These are phyloP conservation scores for Phytopythium chamaehyphon DNA, from an alignment of 352 stramenopile species.

Conservation along the genomic window DNA sequence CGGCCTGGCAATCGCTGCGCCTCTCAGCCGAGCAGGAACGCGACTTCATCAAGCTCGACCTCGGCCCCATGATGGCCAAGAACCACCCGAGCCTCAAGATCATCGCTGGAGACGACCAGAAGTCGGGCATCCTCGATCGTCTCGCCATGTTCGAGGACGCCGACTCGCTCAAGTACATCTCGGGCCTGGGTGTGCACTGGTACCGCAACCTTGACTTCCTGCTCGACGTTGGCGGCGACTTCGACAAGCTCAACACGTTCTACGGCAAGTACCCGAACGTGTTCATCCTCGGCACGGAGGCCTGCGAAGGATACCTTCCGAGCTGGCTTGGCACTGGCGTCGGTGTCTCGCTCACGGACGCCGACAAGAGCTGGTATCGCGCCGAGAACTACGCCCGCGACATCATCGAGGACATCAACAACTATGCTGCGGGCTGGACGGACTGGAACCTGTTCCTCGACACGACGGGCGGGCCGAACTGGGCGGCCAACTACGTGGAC, in stretches of 20 bases:
- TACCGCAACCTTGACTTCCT: conserved; percentile 69
- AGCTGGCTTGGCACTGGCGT: conserved; percentile 35
- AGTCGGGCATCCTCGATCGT: conserved; percentile 42
- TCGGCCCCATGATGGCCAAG: conserved; percentile 59
- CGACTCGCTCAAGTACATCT: conserved; percentile 67
- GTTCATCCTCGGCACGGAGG: conserved; percentile 83
- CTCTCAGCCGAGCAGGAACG: conserved; percentile 41
- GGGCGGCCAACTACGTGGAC: conserved; percentile 63
- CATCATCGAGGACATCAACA: conserved; percentile 80
- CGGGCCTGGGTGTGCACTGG: conserved; percentile 86
- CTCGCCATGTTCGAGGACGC: conserved; percentile 35
- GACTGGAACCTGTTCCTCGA: conserved; percentile 83
- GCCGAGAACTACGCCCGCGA: conserved; percentile 74
- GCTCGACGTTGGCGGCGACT: conserved; percentile 34
- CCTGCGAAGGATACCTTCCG: conserved; percentile 63
- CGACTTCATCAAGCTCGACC: conserved; percentile 77
- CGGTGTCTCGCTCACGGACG: conserved; percentile 35
- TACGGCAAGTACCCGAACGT: conserved; percentile 53
- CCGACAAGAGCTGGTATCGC: conserved; percentile 49
- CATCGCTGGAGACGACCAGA: conserved; percentile 84
- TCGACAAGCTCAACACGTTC: conserved; percentile 46
- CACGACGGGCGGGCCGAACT: conserved; percentile 62
- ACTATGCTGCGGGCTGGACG: conserved; percentile 61
- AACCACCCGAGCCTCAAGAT: conserved; percentile 81
- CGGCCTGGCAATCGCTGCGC: conserved; percentile 61